Conservation (phyloP, 495 filamentous ascomycete genomes). For the Aspergillus nanangensis region DNA sequence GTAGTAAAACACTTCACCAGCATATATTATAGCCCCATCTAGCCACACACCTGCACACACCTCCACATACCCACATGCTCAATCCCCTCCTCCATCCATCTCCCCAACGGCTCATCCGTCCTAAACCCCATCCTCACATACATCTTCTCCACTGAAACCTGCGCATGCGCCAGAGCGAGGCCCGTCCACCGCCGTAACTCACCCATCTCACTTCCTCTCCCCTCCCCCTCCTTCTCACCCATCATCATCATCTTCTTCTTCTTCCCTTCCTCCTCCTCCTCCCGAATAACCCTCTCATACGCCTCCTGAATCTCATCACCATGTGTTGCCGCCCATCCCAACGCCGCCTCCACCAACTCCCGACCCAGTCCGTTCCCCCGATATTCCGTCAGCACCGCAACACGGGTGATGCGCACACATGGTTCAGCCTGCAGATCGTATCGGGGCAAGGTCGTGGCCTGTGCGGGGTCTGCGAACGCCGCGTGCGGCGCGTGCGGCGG, state of each 20-base stretch:
- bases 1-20: neutral
- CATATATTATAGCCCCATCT: neutral
- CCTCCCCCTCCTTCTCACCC: slow-evolving; percentile 33
- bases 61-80: slow-evolving; percentile 78
- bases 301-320: slow-evolving; percentile 38
- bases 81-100: slow-evolving; percentile 82
- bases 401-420: too few relatives aligned
- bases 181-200: slow-evolving; percentile 55
- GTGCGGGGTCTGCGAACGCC: too few relatives aligned
- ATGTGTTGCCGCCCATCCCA: slow-evolving; percentile 60
- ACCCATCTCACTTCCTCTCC: too few relatives aligned
- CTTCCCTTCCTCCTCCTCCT: slow-evolving; percentile 36
- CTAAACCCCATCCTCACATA: slow-evolving; percentile 67
- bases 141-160: slow-evolving; percentile 52
- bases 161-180: slow-evolving; percentile 70
- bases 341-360: slow-evolving; percentile 56
- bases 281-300: slow-evolving; percentile 23
- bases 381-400: too few relatives aligned
- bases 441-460: too few relatives aligned
- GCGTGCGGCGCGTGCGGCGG: too few relatives aligned
- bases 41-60: slow-evolving; percentile 4
- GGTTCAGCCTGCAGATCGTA: too few relatives aligned
- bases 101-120: slow-evolving; percentile 64
- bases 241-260: too few relatives aligned
- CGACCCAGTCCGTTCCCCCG: too few relatives aligned